phyloP scores from a whole-genome alignment of 441 rosid genomes.

The Jatropha podagrica region DNA sequence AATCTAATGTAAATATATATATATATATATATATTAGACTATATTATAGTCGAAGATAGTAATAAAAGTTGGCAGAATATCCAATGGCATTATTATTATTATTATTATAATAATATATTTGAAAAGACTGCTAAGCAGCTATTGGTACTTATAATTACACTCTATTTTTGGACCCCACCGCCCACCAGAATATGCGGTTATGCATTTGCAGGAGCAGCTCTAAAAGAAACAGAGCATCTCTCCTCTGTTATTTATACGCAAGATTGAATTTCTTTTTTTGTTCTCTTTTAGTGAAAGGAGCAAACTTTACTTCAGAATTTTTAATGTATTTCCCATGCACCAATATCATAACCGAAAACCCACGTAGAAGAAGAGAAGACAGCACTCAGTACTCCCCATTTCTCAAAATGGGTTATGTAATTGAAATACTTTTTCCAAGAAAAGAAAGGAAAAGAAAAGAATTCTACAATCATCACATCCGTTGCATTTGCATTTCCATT shows the following conservation, averaged over 20 bases:
- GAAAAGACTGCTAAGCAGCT: not conserved
- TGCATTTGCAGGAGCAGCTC: not conserved
- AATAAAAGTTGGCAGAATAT: too few species aligned
- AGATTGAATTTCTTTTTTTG: not conserved
- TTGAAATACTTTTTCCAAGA: too few species aligned
- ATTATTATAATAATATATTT: not conserved
- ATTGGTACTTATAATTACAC: not conserved
- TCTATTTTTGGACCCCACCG: not conserved
- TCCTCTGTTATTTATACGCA: not conserved
- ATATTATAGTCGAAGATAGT: too few species aligned
- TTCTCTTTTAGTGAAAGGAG: too few species aligned
- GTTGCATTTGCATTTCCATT: not conserved
- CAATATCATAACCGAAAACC: not conserved
- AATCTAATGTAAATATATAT: too few species aligned
- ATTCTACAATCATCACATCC: too few species aligned
- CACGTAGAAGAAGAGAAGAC: not conserved
- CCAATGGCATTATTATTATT: too few species aligned
- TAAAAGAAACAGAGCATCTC: not conserved
- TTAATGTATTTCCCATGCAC: not conserved
- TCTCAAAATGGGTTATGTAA: too few species aligned
- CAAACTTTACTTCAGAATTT: not conserved
- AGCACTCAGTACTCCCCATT: too few species aligned
- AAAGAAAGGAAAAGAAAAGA: too few species aligned
- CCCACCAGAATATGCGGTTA: constrained; percentile 19
- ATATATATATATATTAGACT: too few species aligned